Evolutionary conservation across 139 green algal genomes (phyloP).

Genomic region (Tetradesmus lagerheimii): DNA sequence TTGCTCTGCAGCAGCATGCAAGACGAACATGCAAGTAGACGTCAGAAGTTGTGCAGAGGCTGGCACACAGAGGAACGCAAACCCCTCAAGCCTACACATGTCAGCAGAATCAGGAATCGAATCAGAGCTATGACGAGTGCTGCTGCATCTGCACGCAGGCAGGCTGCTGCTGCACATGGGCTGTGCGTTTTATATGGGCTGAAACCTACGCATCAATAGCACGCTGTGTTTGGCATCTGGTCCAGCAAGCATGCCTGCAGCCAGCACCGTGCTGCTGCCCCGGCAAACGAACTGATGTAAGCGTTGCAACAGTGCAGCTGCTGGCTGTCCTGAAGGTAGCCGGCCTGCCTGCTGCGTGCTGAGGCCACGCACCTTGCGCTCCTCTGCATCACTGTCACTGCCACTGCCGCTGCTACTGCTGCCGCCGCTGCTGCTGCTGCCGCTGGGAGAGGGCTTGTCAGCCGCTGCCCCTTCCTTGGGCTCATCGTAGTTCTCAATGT

Average conservation of each 20-base stretch:
- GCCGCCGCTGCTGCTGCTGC: conserved; percentile 19
- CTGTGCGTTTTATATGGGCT: too few relatives aligned
- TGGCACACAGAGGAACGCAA: too few relatives aligned
- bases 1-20: conserved; percentile 45
- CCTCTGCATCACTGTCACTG: conserved; percentile 29
- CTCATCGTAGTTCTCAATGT: conserved; percentile 46
- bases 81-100: too few relatives aligned
- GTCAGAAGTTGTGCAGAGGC: background rate
- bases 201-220: background rate
- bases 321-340: background rate
- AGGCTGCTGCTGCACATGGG: background rate
- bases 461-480: background rate
- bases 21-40: background rate
- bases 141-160: background rate
- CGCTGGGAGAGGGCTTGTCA: background rate
- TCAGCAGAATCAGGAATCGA: too few relatives aligned
- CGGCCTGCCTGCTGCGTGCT: background rate
- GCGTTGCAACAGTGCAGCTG: background rate
- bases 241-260: background rate
- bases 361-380: conserved; percentile 26
- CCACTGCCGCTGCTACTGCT: conserved; percentile 50
- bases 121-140: too few relatives aligned
- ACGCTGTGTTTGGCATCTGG: background rate
- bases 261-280: background rate
- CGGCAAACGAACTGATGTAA: background rate